Percentiles rank a stretch among this genome's conserved stretches.
phyloP scores from a whole-genome alignment of 2,329 filamentous ascomycete species.

The Lachnellula arida region DNA sequence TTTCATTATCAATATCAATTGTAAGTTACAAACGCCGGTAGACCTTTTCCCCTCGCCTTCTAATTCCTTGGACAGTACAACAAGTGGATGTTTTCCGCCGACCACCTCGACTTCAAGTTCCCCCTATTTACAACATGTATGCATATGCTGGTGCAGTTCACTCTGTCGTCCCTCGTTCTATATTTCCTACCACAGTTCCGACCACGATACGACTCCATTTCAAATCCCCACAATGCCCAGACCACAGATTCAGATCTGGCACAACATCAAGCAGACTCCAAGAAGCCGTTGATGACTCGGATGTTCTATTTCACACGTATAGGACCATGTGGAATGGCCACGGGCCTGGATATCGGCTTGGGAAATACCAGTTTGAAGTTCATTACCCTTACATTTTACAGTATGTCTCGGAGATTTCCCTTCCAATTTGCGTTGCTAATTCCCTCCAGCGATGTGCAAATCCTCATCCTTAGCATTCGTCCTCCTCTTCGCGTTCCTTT shows the following conservation, averaged over 20 bases:
- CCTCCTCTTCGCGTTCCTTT: constrained; percentile 88
- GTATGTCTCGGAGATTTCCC: constrained; percentile 40
- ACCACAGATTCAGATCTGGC: constrained; percentile 26
- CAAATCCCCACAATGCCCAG: constrained; percentile 30
- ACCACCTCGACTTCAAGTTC: constrained; percentile 84
- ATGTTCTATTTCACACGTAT: constrained; percentile 91
- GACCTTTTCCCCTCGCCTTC: background rate
- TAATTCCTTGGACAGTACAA: constrained; percentile 64
- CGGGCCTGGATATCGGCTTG: constrained; percentile 90
- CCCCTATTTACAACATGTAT: constrained; percentile 91
- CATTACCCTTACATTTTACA: constrained; percentile 96
- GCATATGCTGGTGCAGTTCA: constrained; percentile 95
- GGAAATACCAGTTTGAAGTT: constrained; percentile 96
- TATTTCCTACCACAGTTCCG: constrained; percentile 79
- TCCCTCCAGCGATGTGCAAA: constrained; percentile 81
- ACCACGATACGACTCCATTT: constrained; percentile 47
- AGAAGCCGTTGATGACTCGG: constrained; percentile 68
- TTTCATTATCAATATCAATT: constrained; percentile 88
- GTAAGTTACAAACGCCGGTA: constrained; percentile 46
- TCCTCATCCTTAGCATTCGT: constrained; percentile 94
- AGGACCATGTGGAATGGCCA: constrained; percentile 85
- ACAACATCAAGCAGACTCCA: constrained; percentile 27
- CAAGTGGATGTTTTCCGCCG: constrained; percentile 97
- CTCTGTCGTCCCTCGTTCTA: constrained; percentile 70
- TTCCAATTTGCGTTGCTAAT: constrained; percentile 9